Conservation (phyloP, 805 yeast genomes). For the Wickerhamomyces silvicola region DNA sequence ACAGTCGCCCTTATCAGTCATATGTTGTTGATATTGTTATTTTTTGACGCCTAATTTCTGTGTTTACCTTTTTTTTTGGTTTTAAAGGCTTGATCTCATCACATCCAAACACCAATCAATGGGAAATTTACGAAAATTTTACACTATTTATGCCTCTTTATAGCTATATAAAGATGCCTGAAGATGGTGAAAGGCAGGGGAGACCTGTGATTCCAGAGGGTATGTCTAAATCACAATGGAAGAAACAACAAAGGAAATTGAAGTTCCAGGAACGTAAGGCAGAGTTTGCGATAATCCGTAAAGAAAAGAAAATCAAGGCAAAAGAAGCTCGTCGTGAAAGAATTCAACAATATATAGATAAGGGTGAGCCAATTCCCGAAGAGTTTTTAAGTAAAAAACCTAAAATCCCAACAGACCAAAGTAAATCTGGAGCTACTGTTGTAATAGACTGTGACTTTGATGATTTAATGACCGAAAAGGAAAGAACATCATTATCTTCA, state of each 20-base stretch:
- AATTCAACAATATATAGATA: conserved; percentile 27
- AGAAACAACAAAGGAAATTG: conserved; percentile 53
- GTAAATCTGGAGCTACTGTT: conserved; percentile 42
- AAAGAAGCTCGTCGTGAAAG: conserved; percentile 33
- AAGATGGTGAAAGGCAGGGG: no score
- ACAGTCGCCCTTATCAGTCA: conserved; percentile 8
- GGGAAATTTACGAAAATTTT: no score
- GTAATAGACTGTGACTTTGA: conserved; percentile 91
- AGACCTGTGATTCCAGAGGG: conserved; percentile 61
- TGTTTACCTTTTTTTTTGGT: not conserved
- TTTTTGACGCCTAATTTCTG: not conserved
- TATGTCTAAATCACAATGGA: conserved; percentile 83
- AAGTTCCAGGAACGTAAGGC: conserved; percentile 61
- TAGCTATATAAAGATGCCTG: not conserved
- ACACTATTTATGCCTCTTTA: no score
- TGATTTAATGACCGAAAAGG: conserved; percentile 76
- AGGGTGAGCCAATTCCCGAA: conserved; percentile 35
- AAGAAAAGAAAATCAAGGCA: conserved; percentile 46
- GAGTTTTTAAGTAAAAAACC: conserved; percentile 33
- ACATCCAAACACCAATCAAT: conserved; percentile 9
- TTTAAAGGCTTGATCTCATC: conserved; percentile 3
- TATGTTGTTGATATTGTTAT: not conserved
- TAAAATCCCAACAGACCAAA: conserved; percentile 35
- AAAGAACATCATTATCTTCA: conserved; percentile 59
- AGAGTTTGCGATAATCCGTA: conserved; percentile 45